phyloP scores from a whole-genome alignment of 306 rosid genomes.

The Dalbergia oliveri region DNA sequence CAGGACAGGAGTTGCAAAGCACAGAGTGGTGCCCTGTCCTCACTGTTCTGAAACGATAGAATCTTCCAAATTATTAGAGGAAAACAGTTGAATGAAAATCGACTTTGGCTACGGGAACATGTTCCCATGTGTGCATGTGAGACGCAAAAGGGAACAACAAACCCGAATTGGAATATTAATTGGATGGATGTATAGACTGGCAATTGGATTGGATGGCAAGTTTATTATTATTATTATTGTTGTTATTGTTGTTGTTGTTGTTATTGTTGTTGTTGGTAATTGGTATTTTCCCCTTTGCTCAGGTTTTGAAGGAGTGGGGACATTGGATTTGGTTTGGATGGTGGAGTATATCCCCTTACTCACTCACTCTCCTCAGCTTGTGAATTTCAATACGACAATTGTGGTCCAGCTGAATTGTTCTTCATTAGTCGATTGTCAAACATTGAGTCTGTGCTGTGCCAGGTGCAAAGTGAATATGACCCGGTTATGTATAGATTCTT shows the following conservation, averaged over 20 bases:
- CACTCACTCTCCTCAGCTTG: not conserved
- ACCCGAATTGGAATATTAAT: not conserved
- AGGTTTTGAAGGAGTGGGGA: not conserved
- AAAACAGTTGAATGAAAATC: constrained; percentile 21
- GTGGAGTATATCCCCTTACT: constrained; percentile 4
- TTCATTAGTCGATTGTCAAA: no score
- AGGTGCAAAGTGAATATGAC: no score
- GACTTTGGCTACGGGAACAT: constrained; percentile 46
- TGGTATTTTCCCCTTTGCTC: not conserved
- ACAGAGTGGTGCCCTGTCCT: no score
- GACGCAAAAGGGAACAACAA: constrained; percentile 4
- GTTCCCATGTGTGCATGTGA: constrained; percentile 55
- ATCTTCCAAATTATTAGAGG: constrained; percentile 52
- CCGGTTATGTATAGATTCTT: no score
- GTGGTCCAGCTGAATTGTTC: not conserved
- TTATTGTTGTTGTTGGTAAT: no score
- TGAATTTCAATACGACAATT: not conserved
- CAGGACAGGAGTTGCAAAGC: not conserved
- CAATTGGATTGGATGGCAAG: not conserved
- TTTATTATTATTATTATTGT: no score
- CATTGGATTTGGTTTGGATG: not conserved
- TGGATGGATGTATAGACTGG: no score
- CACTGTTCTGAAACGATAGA: constrained; percentile 16
- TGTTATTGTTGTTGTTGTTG: no score
- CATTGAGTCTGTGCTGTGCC: no score